These are phyloP conservation scores for Clitoria ternatea DNA, from an alignment of 306 rosid genomes.

Conservation along the genomic window DNA sequence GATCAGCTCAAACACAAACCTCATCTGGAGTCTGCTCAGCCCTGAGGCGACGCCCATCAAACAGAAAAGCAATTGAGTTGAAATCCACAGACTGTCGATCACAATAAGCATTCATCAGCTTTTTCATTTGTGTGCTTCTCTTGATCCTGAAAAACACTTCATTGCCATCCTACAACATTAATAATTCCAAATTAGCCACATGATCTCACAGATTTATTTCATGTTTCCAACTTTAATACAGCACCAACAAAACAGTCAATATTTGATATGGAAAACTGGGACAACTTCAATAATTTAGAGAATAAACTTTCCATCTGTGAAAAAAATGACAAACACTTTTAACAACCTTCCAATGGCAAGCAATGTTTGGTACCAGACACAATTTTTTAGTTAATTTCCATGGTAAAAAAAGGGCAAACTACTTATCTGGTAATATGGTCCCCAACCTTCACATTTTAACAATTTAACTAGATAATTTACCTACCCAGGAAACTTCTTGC, in stretches of 20 bases:
- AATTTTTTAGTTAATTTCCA: no score
- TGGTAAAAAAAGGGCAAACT: no score
- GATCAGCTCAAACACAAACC: constrained; percentile 22
- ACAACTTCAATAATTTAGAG: background rate
- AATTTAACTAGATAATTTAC: no score
- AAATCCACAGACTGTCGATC: constrained; percentile 69
- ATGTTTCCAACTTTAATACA: background rate
- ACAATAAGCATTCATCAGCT: constrained; percentile 77
- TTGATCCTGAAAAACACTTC: constrained; percentile 83
- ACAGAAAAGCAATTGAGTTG: constrained; percentile 67
- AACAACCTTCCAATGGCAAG: background rate
- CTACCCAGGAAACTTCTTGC: no score
- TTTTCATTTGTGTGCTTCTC: constrained; percentile 69
- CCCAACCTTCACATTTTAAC: no score
- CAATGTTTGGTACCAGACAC: no score
- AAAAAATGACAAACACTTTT: background rate
- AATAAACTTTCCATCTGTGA: background rate
- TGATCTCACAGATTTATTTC: background rate
- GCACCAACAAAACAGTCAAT: background rate
- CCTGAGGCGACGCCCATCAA: constrained; percentile 74
- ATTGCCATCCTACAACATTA: constrained; percentile 58
- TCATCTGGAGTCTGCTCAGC: constrained; percentile 83
- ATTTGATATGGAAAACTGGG: no score
- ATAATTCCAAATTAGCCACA: background rate
- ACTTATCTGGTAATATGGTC: no score